phyloP scores from a whole-genome alignment of 495 filamentous ascomycete species.

The Trichoderma orchidacearum region DNA sequence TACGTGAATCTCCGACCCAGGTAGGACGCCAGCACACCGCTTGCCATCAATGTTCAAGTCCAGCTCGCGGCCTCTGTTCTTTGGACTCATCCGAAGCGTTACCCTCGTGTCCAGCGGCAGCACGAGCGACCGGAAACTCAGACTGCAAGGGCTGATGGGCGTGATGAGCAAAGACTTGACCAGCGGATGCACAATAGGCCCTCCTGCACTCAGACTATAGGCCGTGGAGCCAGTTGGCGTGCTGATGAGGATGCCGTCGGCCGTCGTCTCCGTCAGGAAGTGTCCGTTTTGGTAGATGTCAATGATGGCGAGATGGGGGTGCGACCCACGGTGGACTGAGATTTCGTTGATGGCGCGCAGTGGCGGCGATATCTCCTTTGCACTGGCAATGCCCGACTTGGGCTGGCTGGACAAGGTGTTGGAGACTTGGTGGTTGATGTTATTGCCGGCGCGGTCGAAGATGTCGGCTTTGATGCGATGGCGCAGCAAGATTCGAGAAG shows the following conservation, averaged over 20 bases:
- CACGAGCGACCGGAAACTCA: slow-evolving; percentile 85
- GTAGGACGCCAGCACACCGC: slow-evolving; percentile 53
- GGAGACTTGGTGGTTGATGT: slow-evolving; percentile 29
- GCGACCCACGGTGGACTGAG: slow-evolving; percentile 77
- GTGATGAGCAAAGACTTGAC: slow-evolving; percentile 80
- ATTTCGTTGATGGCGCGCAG: slow-evolving; percentile 93
- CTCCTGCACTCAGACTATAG: slow-evolving; percentile 82
- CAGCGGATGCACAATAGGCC: slow-evolving; percentile 89
- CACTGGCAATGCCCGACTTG: background rate
- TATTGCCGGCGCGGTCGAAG: slow-evolving; percentile 47
- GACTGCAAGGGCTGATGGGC: slow-evolving; percentile 82
- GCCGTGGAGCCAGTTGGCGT: slow-evolving; percentile 93
- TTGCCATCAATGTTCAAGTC: slow-evolving; percentile 86
- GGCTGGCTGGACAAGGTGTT: background rate
- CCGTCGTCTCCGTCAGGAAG: slow-evolving; percentile 82
- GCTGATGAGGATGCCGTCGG: slow-evolving; percentile 86
- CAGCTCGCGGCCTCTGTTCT: slow-evolving; percentile 70
- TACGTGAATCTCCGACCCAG: slow-evolving; percentile 80
- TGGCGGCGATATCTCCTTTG: slow-evolving; percentile 11
- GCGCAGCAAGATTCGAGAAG: slow-evolving; percentile 68
- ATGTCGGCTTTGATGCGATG: slow-evolving; percentile 75
- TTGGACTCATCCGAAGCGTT: slow-evolving; percentile 64
- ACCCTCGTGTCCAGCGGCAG: slow-evolving; percentile 81
- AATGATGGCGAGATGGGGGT: slow-evolving; percentile 81
- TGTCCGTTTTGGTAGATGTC: slow-evolving; percentile 75